Conservation (phyloP, 1,284 basidiomycete genomes). For the Coniferiporia sulphurascens region DNA sequence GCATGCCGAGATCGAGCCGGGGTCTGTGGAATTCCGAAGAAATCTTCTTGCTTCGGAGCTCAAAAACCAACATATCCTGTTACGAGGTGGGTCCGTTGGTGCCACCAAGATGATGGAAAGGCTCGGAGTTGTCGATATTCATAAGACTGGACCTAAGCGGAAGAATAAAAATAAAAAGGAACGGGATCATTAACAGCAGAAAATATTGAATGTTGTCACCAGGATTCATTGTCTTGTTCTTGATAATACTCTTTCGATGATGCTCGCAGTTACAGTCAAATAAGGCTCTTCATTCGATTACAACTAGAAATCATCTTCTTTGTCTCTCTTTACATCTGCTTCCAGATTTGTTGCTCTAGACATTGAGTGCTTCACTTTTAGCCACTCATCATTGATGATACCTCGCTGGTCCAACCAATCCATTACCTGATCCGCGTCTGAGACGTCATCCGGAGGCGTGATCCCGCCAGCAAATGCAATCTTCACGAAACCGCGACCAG, state of each 20-base stretch:
- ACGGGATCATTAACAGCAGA: too few relatives aligned
- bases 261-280: too few relatives aligned
- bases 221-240: too few relatives aligned
- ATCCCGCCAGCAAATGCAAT: conserved; percentile 49
- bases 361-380: conserved; percentile 64
- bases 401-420: conserved; percentile 76
- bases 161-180: background rate
- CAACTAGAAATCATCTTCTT: conserved; percentile 25
- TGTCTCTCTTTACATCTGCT: conserved; percentile 41
- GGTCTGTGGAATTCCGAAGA: background rate
- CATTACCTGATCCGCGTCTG: conserved; percentile 70
- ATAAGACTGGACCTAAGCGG: background rate
- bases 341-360: conserved; percentile 65
- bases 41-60: background rate
- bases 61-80: background rate
- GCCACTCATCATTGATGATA: conserved; percentile 65
- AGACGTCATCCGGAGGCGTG: conserved; percentile 56
- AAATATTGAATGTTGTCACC: too few relatives aligned
- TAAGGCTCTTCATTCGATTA: too few relatives aligned
- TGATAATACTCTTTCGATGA: too few relatives aligned
- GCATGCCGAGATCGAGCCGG: background rate
- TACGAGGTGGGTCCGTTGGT: background rate
- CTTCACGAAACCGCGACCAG: conserved; percentile 43
- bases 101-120: background rate
- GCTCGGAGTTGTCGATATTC: background rate